A percentile compares a stretch with the other conserved stretches of the same genome.
Conservation (phyloP, 2,329 filamentous ascomycete genomes). For the Aschersonia sp. region DNA sequence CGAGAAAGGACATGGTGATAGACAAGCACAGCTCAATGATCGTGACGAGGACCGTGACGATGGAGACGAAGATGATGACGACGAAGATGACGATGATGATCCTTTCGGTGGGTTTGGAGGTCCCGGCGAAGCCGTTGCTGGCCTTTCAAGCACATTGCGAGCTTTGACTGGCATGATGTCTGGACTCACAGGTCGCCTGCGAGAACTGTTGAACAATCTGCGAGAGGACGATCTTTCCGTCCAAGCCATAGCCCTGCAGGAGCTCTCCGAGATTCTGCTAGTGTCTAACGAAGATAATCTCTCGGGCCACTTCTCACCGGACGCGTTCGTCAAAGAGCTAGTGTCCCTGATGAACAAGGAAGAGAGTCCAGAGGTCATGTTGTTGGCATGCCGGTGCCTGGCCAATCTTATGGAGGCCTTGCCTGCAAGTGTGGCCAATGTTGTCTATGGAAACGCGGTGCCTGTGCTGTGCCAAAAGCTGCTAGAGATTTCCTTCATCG, state of each 20-base stretch:
- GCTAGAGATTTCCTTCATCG: constrained; percentile 91
- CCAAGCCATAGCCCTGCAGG: constrained; percentile 83
- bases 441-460: constrained; percentile 94
- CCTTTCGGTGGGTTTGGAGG: constrained; percentile 54
- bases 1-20: constrained; percentile 17
- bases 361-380: constrained; percentile 93
- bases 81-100: constrained; percentile 54
- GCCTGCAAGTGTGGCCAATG: constrained; percentile 81
- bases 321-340: constrained; percentile 89
- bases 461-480: constrained; percentile 90
- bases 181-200: constrained; percentile 63
- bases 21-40: background rate
- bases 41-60: constrained; percentile 27
- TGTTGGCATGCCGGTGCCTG: constrained; percentile 85
- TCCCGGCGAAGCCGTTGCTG: constrained; percentile 43
- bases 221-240: constrained; percentile 76
- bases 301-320: constrained; percentile 85
- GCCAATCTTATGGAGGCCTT: constrained; percentile 97
- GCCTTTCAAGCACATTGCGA: constrained; percentile 66
- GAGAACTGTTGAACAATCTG: constrained; percentile 62
- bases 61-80: constrained; percentile 42
- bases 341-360: constrained; percentile 87
- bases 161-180: constrained; percentile 88
- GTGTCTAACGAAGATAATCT: constrained; percentile 96
- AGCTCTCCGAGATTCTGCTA: constrained; percentile 81